phyloP scores from a whole-genome alignment of 2,329 filamentous ascomycete genomes.

The Scorias spongiosa region DNA sequence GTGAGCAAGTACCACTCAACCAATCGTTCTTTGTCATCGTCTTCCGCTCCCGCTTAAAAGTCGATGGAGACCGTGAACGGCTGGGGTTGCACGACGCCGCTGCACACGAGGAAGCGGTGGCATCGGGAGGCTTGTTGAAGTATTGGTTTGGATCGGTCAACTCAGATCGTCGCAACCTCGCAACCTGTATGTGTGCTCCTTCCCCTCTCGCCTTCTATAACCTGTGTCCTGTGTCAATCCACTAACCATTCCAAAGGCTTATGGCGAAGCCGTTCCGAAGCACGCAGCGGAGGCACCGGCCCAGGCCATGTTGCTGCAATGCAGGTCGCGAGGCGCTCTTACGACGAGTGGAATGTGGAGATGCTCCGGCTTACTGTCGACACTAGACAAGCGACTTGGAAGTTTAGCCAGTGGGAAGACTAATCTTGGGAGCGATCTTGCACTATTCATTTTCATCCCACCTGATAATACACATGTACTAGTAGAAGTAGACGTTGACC shows the following conservation, averaged over 20 bases:
- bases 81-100: conserved; percentile 61
- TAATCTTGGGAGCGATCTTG: neutral
- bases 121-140: conserved; percentile 69
- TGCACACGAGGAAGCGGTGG: conserved; percentile 65
- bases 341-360: conserved; percentile 5
- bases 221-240: neutral
- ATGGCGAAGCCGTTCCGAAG: neutral
- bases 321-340: conserved; percentile 2
- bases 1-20: neutral
- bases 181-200: conserved; percentile 39
- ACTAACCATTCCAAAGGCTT: neutral
- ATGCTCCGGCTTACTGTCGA: conserved; percentile 3
- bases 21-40: conserved; percentile 62
- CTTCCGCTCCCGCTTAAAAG: conserved; percentile 60
- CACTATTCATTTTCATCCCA: too few species aligned
- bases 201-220: conserved; percentile 1
- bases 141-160: conserved; percentile 82
- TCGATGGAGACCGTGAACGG: conserved; percentile 49
- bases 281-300: neutral
- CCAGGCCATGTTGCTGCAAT: conserved; percentile 2
- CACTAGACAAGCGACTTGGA: conserved; percentile 1
- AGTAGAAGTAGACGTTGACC: too few species aligned
- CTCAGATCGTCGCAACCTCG: conserved; percentile 56
- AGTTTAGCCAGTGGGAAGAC: conserved; percentile 2
- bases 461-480: too few species aligned